phyloP scores from a whole-genome alignment of 345 rosid species.

The Cardamine chenopodiifolia region DNA sequence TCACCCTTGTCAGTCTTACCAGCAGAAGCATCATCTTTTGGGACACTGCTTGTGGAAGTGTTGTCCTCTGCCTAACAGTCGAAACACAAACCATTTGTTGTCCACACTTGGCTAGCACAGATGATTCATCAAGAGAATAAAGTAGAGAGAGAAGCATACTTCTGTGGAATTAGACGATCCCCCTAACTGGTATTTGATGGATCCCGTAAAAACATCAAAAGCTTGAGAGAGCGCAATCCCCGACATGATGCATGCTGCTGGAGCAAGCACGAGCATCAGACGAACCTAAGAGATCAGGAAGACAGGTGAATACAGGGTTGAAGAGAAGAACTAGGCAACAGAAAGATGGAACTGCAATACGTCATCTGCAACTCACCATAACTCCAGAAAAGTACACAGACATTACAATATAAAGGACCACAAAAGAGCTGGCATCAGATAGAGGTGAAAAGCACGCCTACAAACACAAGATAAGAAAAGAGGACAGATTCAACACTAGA shows the following conservation, averaged over 20 bases:
- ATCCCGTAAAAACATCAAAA: constrained; percentile 82
- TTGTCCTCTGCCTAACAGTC: constrained; percentile 66
- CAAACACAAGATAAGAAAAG: constrained; percentile 41
- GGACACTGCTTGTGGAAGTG: constrained; percentile 42
- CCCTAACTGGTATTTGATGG: constrained; percentile 86
- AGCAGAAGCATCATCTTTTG: constrained; percentile 46
- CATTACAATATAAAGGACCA: constrained; percentile 85
- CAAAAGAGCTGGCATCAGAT: constrained; percentile 96
- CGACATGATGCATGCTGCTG: constrained; percentile 99
- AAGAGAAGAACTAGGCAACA: constrained; percentile 9
- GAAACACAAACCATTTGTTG: constrained; percentile 38
- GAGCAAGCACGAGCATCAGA: constrained; percentile 98
- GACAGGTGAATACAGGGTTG: constrained; percentile 24
- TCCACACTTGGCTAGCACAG: constrained; percentile 30
- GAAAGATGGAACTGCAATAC: constrained; percentile 9
- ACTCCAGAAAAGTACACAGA: constrained; percentile 99
- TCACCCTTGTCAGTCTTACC: constrained; percentile 55
- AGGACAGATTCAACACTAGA: constrained; percentile 12
- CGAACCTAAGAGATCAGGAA: constrained; percentile 69
- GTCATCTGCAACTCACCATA: constrained; percentile 65
- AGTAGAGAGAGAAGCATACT: constrained; percentile 39
- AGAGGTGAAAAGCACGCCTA: constrained; percentile 98
- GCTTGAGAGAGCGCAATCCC: constrained; percentile 99
- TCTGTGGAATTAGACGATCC: constrained; percentile 51
- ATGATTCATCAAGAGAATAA: constrained; percentile 14